These are phyloP conservation scores for Jasminum sambac DNA, from an alignment of 257 asterid species.

Conservation along the genomic window DNA sequence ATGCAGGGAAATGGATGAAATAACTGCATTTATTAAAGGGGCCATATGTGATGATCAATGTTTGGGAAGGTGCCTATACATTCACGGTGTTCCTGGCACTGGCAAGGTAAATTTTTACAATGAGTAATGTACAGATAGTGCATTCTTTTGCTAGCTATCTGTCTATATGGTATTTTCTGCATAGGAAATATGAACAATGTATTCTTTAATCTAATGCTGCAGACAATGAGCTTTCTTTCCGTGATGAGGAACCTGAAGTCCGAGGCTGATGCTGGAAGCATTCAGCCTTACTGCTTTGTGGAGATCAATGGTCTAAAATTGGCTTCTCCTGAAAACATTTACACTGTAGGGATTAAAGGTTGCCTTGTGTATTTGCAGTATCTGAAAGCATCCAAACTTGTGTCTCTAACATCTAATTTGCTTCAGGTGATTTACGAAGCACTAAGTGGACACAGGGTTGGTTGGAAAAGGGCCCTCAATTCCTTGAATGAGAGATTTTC, in stretches of 20 bases:
- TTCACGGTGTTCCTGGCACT: conserved; percentile 99
- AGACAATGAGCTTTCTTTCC: conserved; percentile 94
- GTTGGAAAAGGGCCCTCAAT: conserved; percentile 94
- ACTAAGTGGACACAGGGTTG: conserved; percentile 80
- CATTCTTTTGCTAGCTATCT: conserved; percentile 14
- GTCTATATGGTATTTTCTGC: not conserved
- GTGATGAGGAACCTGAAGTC: conserved; percentile 77
- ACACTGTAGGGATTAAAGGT: conserved; percentile 54
- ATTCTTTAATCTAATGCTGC: conserved; percentile 37
- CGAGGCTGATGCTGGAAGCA: conserved; percentile 80
- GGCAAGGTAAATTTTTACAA: conserved; percentile 67
- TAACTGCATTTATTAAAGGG: conserved; percentile 77
- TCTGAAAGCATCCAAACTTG: not conserved
- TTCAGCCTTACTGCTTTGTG: conserved; percentile 83
- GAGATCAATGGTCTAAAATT: conserved; percentile 95
- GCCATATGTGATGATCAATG: conserved; percentile 89
- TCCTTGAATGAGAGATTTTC: conserved; percentile 79
- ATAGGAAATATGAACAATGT: conserved; percentile 18
- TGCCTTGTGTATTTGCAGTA: conserved; percentile 16
- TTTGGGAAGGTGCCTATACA: conserved; percentile 89
- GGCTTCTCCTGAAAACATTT: conserved; percentile 90
- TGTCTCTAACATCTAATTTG: conserved; percentile 21
- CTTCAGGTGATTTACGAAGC: conserved; percentile 93
- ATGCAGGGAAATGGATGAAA: conserved; percentile 89
- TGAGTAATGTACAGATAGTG: conserved; percentile 8